A percentile compares a stretch with the other conserved stretches of the same genome.
Conservation (phyloP, 495 filamentous ascomycete genomes). For the Penicillium chermesinum region DNA sequence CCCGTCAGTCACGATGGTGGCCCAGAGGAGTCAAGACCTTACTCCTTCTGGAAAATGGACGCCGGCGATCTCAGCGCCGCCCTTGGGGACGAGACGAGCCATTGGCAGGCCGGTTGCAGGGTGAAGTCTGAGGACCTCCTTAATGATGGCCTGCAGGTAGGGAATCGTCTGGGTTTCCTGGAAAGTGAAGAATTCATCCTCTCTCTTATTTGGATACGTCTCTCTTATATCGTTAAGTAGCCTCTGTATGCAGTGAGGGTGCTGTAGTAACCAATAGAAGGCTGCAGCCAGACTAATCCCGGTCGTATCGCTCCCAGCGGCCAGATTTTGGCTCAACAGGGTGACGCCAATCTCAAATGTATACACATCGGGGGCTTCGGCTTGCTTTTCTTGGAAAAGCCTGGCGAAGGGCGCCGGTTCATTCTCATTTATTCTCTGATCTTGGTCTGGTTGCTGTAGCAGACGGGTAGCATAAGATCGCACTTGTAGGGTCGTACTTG, state of each 20-base stretch:
- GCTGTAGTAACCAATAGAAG: conserved; percentile 22
- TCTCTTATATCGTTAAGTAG: conserved; percentile 21
- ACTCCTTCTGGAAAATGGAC: conserved; percentile 22
- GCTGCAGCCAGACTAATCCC: conserved; percentile 19
- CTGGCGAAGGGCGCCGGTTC: not conserved
- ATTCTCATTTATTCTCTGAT: not conserved
- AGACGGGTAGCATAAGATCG: not conserved
- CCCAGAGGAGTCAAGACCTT: conserved; percentile 9
- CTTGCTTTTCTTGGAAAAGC: not conserved
- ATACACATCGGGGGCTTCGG: not conserved
- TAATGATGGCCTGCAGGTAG: conserved; percentile 30
- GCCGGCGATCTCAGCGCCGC: conserved; percentile 19
- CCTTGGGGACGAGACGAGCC: conserved; percentile 25
- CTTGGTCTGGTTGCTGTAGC: not conserved
- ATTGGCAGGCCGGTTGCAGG: conserved; percentile 50
- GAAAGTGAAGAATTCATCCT: conserved; percentile 8
- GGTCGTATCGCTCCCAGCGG: conserved; percentile 31
- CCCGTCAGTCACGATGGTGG: not conserved
- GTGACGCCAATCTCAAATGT: not conserved
- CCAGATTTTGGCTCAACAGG: conserved; percentile 18
- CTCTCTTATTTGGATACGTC: conserved; percentile 4
- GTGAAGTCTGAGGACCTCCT: conserved; percentile 52
- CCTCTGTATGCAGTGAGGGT: conserved; percentile 14
- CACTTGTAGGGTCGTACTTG: not conserved
- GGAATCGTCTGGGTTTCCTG: conserved; percentile 23